Base-by-base conservation (phyloP, 1,284 basidiomycete genomes). In the Cronartium quercuum region DNA sequence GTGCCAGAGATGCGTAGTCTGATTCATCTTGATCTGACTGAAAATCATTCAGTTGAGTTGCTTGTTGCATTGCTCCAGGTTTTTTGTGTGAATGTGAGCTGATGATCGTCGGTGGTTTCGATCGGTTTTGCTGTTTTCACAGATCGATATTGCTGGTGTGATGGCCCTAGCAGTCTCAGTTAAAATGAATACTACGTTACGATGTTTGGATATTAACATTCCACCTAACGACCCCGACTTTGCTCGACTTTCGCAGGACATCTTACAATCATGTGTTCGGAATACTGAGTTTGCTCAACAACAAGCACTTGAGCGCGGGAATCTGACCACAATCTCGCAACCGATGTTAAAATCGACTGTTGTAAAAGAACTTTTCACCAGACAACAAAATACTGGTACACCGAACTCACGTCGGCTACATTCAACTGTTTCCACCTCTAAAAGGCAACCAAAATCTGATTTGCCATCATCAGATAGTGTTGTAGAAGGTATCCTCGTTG, bases 151-250 rank as follows among this genome's bases (percentile, higher is more conserved):
- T 41, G 94, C 93, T 0, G 93, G 92, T 18, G 91, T 97, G 6
- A 90, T 97, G 87, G 95, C 94, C 0, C 86, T 98, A 13, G 89
- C 88, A 58, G 90, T 89, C 0, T 91, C 92, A 0, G 83, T 98
- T 70, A 90, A 91, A 80, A 82, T 84, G 60, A 98, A 98, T 80
- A 86, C 87, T 67, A 86, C 88, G 18, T 88, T 98, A 84, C 86
- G 96, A 0, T 98, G 95, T 80, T 84, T 98, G 66, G 95, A 99
- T 82, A 82, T 98, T 62, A 91, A 93, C 78, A 93, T 98, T 44
- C 91, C 91, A 2, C 89, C 92, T 0, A 91, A 89, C 64, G 89
- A 94, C 76, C 90, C 93, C 71, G 90, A 90, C 78, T 91, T 92
- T 82, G 91, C 93, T n/a, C 79, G 82, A 34, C 78, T 85, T 12